These are phyloP conservation scores for Iodosphaeria phyllophila DNA, from an alignment of 2,329 filamentous ascomycete species.

Conservation along the genomic window DNA sequence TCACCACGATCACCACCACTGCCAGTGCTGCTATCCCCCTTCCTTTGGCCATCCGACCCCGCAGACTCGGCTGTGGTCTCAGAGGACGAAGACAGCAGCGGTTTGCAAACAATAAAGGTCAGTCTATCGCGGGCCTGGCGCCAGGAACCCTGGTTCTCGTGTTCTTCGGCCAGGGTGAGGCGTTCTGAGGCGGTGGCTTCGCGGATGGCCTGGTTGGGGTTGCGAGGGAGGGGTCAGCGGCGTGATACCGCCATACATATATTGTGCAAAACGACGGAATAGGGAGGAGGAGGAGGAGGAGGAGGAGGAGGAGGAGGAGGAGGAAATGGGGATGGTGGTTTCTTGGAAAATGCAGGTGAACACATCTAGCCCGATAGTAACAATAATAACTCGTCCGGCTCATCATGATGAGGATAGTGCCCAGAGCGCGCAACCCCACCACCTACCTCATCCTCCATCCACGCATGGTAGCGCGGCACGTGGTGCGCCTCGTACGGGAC, in stretches of 20 bases:
- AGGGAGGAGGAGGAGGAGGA: too few relatives aligned
- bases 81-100: slow-evolving; percentile 9
- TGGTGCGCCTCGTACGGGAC: slow-evolving; percentile 74
- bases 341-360: too few relatives aligned
- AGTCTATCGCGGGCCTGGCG: slow-evolving; percentile 66
- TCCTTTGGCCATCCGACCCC: background rate
- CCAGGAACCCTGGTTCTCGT: slow-evolving; percentile 83
- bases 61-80: background rate
- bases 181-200: slow-evolving; percentile 76
- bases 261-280: background rate
- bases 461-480: slow-evolving; percentile 66
- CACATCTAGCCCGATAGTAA: too few relatives aligned
- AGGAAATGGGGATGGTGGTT: too few relatives aligned
- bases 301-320: too few relatives aligned
- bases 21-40: too few relatives aligned
- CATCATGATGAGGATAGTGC: too few relatives aligned
- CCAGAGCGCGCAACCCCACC: too few relatives aligned
- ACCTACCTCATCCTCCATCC: slow-evolving; percentile 69
- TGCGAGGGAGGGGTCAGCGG: slow-evolving; percentile 1
- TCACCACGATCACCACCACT: too few relatives aligned
- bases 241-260: too few relatives aligned
- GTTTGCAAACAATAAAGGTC: slow-evolving; percentile 70
- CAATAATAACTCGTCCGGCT: too few relatives aligned
- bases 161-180: slow-evolving; percentile 63
- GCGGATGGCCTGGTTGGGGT: slow-evolving; percentile 43